Percentiles rank a stretch among this genome's conserved stretches.
Evolutionary conservation across 2,329 filamentous ascomycete species (phyloP).

Genomic region (Thermoascus crustaceus): DNA sequence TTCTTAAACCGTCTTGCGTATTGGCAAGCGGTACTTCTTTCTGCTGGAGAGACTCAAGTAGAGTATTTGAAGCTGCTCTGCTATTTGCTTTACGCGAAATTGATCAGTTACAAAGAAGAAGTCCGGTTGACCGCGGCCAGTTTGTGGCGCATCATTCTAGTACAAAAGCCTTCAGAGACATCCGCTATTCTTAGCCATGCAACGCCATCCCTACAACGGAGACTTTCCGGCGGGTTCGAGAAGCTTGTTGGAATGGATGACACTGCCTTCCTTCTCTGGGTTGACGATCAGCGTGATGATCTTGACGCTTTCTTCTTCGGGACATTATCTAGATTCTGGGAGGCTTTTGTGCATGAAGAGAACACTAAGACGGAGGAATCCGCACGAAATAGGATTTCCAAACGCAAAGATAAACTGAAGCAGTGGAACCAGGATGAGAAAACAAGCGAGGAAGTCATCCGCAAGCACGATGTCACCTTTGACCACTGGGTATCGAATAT

Average conservation of each 20-base stretch:
- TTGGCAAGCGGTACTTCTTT: conserved; percentile 88
- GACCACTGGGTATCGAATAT: conserved; percentile 94
- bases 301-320: conserved; percentile 78
- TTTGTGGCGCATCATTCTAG: conserved; percentile 83
- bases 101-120: conserved; percentile 60
- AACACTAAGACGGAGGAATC: conserved; percentile 73
- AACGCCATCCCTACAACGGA: conserved; percentile 60
- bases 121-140: conserved; percentile 71
- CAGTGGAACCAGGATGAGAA: conserved; percentile 67
- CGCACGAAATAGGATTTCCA: conserved; percentile 59
- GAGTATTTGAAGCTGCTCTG: conserved; percentile 78
- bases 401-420: conserved; percentile 73
- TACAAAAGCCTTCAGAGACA: conserved; percentile 84
- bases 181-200: conserved; percentile 64
- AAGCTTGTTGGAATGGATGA: conserved; percentile 83
- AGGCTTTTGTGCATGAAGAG: conserved; percentile 74
- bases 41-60: conserved; percentile 67
- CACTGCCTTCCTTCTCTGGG: conserved; percentile 77
- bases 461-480: conserved; percentile 79
- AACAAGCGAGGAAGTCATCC: conserved; percentile 60
- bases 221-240: conserved; percentile 68
- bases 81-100: conserved; percentile 85
- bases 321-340: conserved; percentile 74
- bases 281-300: conserved; percentile 69
- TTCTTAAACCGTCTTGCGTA: conserved; percentile 84